Conservation (phyloP, 176 grass and related monocot species). For the Carex pumila region DNA sequence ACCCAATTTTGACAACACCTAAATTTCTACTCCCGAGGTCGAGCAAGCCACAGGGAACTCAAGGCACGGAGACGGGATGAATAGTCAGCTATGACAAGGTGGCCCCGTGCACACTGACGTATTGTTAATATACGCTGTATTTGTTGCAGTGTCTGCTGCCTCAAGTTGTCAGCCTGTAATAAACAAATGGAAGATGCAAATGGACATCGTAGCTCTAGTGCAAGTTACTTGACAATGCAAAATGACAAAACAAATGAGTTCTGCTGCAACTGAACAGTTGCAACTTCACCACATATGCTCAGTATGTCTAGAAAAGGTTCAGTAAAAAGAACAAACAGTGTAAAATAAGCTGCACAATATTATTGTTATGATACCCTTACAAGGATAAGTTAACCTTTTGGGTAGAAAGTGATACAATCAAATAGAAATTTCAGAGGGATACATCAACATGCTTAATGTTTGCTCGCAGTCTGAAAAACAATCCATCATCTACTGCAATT, state of each 20-base stretch:
- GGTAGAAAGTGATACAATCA: background rate
- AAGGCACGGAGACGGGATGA: constrained; percentile 86
- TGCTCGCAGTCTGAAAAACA: background rate
- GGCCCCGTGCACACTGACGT: constrained; percentile 64
- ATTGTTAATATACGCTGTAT: constrained; percentile 86
- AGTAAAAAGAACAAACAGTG: background rate
- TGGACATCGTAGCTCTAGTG: background rate
- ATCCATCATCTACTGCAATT: background rate
- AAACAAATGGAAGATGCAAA: constrained; percentile 11
- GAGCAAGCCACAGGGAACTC: constrained; percentile 95
- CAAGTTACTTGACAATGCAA: background rate
- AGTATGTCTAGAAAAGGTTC: background rate
- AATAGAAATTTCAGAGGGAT: background rate
- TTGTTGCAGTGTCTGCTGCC: constrained; percentile 88
- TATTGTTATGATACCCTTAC: background rate
- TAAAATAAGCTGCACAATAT: background rate
- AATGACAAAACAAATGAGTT: background rate
- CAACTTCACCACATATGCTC: background rate
- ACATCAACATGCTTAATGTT: background rate
- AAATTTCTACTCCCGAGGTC: constrained; percentile 63
- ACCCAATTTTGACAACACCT: background rate
- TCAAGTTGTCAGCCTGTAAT: constrained; percentile 81
- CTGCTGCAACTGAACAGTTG: background rate
- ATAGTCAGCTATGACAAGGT: constrained; percentile 86
- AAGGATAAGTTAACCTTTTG: background rate